These are phyloP conservation scores for Thuja plicata DNA, from an alignment of 83 land plant genomes.

Conservation along the genomic window DNA sequence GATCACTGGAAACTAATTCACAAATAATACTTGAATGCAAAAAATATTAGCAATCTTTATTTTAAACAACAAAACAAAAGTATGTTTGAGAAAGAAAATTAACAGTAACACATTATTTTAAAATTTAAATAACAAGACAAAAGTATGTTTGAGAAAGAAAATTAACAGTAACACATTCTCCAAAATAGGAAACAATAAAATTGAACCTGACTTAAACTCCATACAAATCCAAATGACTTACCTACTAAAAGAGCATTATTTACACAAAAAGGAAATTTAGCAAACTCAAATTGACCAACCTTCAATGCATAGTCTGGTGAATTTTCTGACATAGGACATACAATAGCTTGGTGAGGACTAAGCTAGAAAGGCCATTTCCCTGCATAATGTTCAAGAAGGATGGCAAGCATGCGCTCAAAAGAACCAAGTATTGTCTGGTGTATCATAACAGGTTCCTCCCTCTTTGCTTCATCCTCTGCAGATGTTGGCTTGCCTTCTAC, in stretches of 20 bases:
- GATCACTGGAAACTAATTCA: not conserved
- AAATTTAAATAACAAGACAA: no score
- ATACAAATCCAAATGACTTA: not conserved
- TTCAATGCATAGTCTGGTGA: slow-evolving; percentile 67
- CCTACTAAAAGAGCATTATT: not conserved
- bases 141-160: no score
- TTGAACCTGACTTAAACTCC: not conserved
- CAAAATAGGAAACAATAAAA: no score
- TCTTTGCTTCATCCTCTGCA: slow-evolving; percentile 92
- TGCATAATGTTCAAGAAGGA: slow-evolving; percentile 93
- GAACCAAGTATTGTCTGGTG: slow-evolving; percentile 96
- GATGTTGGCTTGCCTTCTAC: no score
- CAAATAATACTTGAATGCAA: not conserved
- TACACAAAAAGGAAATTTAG: not conserved
- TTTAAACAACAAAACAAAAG: not conserved
- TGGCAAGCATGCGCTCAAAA: slow-evolving; percentile 98
- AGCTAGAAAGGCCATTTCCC: slow-evolving; percentile 99
- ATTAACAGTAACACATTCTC: no score
- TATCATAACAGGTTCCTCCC: slow-evolving; percentile 93
- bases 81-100: no score
- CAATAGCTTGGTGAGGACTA: slow-evolving; percentile 99
- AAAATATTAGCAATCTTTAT: not conserved
- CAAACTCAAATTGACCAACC: slow-evolving; percentile 31
- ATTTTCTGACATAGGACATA: slow-evolving; percentile 92
- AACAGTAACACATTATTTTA: no score